Conservation (phyloP, 1,284 basidiomycete species). For the Grifola frondosa region DNA sequence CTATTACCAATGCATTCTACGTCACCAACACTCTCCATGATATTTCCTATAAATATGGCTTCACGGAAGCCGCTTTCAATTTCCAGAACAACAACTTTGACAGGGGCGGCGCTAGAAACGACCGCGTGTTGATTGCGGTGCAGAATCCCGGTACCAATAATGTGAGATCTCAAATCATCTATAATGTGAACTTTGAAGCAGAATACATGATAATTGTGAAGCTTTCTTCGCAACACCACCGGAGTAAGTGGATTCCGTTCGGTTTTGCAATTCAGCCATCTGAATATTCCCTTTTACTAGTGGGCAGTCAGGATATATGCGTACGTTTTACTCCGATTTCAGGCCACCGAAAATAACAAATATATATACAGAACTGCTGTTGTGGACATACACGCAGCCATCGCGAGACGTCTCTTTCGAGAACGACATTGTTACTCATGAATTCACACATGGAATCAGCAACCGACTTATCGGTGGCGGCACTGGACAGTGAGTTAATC, state of each 20-base stretch:
- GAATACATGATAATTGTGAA: background rate
- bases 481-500: no score
- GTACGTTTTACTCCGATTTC: no score
- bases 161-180: slow-evolving; percentile 15
- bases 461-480: no score
- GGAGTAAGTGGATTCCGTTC: slow-evolving; percentile 2
- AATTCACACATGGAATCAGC: no score
- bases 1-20: slow-evolving; percentile 52
- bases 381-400: no score
- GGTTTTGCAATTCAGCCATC: no score
- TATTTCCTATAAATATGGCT: slow-evolving; percentile 41
- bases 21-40: slow-evolving; percentile 52
- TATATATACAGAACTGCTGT: no score
- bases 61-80: slow-evolving; percentile 41
- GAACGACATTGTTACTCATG: no score
- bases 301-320: no score
- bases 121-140: slow-evolving; percentile 41
- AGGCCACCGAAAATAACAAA: no score
- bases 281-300: no score
- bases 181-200: background rate
- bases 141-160: slow-evolving; percentile 41
- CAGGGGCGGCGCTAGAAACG: slow-evolving; percentile 40
- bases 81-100: slow-evolving; percentile 48
- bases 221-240: slow-evolving; percentile 40
- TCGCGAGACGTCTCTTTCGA: no score